These are phyloP conservation scores for Pleurotus tuber-regium DNA, from an alignment of 768 basidiomycete species.

Conservation along the genomic window DNA sequence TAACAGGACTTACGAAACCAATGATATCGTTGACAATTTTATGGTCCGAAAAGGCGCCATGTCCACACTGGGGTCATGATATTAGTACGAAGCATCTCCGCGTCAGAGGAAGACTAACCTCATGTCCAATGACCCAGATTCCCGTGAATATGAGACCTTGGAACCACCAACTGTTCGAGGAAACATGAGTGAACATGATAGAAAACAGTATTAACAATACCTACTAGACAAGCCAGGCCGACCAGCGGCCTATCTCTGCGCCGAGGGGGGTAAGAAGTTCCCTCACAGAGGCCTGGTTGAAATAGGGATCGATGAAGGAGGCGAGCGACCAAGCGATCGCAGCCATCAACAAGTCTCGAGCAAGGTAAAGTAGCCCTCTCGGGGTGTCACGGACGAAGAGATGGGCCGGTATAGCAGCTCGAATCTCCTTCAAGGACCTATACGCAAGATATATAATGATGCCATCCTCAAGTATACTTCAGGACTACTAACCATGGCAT, in stretches of 20 bases:
- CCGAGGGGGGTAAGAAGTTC: slow-evolving; percentile 30
- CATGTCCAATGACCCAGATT: slow-evolving; percentile 60
- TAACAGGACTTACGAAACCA: slow-evolving; percentile 44
- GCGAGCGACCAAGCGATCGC: slow-evolving; percentile 40
- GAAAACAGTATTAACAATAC: not conserved
- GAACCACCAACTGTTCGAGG: slow-evolving; percentile 51
- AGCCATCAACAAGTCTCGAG: slow-evolving; percentile 45
- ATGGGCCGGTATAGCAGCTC: slow-evolving; percentile 44
- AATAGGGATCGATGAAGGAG: slow-evolving; percentile 41
- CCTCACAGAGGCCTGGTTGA: slow-evolving; percentile 21
- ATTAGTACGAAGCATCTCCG: not conserved
- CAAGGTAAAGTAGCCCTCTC: slow-evolving; percentile 38
- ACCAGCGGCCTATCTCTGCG: slow-evolving; percentile 38
- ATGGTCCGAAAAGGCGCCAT: slow-evolving; percentile 53
- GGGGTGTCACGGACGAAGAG: slow-evolving; percentile 42
- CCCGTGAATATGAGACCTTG: slow-evolving; percentile 59
- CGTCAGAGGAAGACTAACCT: slow-evolving; percentile 28
- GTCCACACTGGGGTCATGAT: slow-evolving; percentile 42
- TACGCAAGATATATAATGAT: not conserved
- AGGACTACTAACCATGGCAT: slow-evolving; percentile 40
- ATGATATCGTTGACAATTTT: slow-evolving; percentile 45
- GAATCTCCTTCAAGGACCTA: slow-evolving; percentile 50
- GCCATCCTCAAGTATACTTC: not conserved
- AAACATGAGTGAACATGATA: not conserved
- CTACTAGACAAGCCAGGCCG: slow-evolving; percentile 48